These are phyloP conservation scores for Solanum appendiculatum DNA, from an alignment of 257 asterid genomes.

Conservation along the genomic window DNA sequence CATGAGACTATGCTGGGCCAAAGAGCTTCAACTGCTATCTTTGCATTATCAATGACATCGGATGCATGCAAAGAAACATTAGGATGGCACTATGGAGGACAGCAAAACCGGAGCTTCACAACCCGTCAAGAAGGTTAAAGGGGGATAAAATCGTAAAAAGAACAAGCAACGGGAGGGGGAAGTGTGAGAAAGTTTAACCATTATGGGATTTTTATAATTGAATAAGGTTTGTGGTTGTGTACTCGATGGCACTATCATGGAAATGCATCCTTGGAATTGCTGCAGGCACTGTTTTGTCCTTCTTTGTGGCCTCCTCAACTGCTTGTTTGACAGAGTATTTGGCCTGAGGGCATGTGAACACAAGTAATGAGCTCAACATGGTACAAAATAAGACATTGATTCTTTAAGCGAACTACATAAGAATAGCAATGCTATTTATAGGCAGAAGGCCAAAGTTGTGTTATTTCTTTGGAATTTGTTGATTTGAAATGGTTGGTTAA, in stretches of 20 bases:
- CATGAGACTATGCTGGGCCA: conserved; percentile 63
- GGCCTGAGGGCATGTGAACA: conserved; percentile 28
- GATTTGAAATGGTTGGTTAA: not conserved
- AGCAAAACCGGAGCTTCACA: conserved; percentile 16
- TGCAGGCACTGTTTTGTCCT: conserved; percentile 50
- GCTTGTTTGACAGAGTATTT: conserved; percentile 32
- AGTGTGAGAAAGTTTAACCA: not conserved
- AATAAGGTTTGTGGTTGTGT: not conserved
- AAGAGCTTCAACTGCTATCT: conserved; percentile 39
- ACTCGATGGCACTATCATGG: conserved; percentile 73
- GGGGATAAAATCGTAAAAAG: not conserved
- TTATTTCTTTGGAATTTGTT: not conserved
- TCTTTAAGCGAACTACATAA: not conserved
- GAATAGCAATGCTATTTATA: not conserved
- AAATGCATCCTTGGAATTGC: conserved; percentile 66
- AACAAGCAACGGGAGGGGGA: no score
- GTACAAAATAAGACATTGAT: not conserved
- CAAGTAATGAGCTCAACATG: not conserved
- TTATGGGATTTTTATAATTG: not conserved
- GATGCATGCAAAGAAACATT: conserved; percentile 11
- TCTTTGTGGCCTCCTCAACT: conserved; percentile 28
- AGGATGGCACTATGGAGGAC: conserved; percentile 7
- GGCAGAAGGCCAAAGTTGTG: not conserved
- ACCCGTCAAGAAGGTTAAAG: not conserved
- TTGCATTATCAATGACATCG: conserved; percentile 7